A percentile compares a stretch with the other conserved stretches of the same genome.
Evolutionary conservation across 2,329 filamentous ascomycete genomes (phyloP).

Genomic region (Pseudocercospora crystallina): DNA sequence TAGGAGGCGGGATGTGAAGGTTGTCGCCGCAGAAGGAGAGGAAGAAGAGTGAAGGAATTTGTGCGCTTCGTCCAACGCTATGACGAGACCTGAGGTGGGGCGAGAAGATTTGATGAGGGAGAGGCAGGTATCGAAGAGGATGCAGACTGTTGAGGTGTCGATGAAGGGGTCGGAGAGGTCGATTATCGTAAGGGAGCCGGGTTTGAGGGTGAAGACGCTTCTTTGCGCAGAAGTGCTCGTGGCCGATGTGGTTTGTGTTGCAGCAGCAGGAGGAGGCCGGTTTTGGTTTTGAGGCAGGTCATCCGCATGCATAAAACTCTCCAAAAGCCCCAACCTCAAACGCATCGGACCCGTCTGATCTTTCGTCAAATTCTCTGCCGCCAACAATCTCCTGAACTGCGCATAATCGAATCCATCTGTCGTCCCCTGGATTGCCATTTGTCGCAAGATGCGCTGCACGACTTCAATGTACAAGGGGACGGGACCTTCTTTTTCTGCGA

Average conservation of each 20-base stretch:
- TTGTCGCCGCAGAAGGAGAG: conserved; percentile 48
- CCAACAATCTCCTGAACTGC: conserved; percentile 45
- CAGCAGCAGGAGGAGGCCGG: too few relatives aligned
- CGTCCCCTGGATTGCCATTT: conserved; percentile 48
- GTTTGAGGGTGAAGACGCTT: conserved; percentile 34
- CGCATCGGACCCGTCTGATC: conserved; percentile 58
- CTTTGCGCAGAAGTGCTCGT: too few relatives aligned
- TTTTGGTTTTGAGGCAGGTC: too few relatives aligned
- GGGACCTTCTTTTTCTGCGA: conserved; percentile 40
- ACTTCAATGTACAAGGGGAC: conserved; percentile 59
- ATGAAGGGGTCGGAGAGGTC: conserved; percentile 74
- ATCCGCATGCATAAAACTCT: conserved; percentile 58
- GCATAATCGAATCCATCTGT: conserved; percentile 51
- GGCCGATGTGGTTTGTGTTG: too few relatives aligned
- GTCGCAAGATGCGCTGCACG: conserved; percentile 56
- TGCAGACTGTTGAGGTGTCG: conserved; percentile 64
- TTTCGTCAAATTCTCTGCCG: conserved; percentile 42
- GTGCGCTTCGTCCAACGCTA: conserved; percentile 76
- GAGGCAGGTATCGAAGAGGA: conserved; percentile 71
- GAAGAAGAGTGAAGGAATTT: conserved; percentile 55
- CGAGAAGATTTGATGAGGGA: conserved; percentile 55
- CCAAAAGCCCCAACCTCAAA: conserved; percentile 61
- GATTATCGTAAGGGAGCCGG: conserved; percentile 62
- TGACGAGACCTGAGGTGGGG: conserved; percentile 51
- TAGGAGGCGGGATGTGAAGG: conserved; percentile 63